Evolutionary conservation across 106 monocot species (phyloP), one percentile per base, ranked within the genome.

Genomic region (Phalaenopsis aphrodite): DNA sequence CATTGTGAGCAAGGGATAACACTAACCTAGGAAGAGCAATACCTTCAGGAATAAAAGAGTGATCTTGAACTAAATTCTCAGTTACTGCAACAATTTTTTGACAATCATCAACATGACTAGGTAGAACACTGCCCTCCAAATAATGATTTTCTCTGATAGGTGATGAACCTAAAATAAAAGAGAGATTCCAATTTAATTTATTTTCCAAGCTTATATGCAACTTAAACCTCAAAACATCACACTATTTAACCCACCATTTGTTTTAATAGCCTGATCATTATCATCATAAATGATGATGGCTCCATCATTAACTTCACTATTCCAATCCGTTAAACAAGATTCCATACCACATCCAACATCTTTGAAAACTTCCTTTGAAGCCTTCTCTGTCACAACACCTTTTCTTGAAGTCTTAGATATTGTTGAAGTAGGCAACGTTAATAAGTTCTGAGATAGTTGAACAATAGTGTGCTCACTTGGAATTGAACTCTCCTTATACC

Each of bases 1-100:
- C 97, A 84, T 90, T 90, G 83, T 97, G 97, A 72, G 85, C 97
- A 77, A 97, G 80, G 80, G 89, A 94, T 7, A 92, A 80, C 36
- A 94, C 82, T 80, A 94, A 41, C 75, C 86, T 87, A 0, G 97
- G 97, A 69, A 92, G 78, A 81, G 83, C 68, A 74, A 88, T 71
- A 72, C 82, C 83, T 41, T 90, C 81, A 43, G 84, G 64, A 73
- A 86, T 55, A 56, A 15, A 16, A 30, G 41, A 43, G 5, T 64
- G 74, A 16, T 76, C 36, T 15, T 49, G 46, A 10, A 37, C 56
- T 23, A 66, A 56, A 52, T 82, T 58, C 21, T 80, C 8, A 42
- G 56, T 79, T 24, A 55, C 30, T 8, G 55, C 43, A 38, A 72
- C 76, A 23, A 12, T 61, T 36, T 85, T 56, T 37, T 65, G 16